Conservation (phyloP, 177 flowering plant genomes). For the Tripterygium wilfordii region DNA sequence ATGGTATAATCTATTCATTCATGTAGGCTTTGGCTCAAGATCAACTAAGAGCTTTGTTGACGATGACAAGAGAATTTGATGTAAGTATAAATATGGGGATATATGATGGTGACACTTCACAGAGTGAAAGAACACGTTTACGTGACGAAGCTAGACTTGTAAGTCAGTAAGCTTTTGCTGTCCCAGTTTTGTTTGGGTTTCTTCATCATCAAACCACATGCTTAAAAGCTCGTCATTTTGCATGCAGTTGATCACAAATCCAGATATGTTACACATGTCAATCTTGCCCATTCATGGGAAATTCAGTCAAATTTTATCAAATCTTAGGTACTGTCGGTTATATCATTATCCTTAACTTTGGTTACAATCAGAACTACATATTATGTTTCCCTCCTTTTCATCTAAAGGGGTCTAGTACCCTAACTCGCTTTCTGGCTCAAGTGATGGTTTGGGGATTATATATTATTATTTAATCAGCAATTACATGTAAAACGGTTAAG, state of each 20-base stretch:
- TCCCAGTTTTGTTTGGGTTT: no score
- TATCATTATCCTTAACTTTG: no score
- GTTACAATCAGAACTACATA: no score
- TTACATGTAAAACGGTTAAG: no score
- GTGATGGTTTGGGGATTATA: no score
- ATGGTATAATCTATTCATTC: constrained; percentile 5
- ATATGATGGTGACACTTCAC: constrained; percentile 93
- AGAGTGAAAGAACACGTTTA: constrained; percentile 54
- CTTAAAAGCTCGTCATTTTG: constrained; percentile 6
- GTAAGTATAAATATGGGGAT: constrained; percentile 54
- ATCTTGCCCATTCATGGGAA: constrained; percentile 76
- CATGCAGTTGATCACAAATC: constrained; percentile 91
- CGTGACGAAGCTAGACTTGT: constrained; percentile 89
- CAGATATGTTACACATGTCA: constrained; percentile 93
- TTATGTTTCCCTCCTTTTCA: no score
- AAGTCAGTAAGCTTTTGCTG: constrained; percentile 20
- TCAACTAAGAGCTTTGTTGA: constrained; percentile 62
- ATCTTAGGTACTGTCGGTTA: constrained; percentile 55
- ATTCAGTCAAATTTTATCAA: constrained; percentile 68
- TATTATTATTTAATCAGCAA: no score
- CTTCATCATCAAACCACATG: constrained; percentile 3
- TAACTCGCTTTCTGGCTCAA: no score
- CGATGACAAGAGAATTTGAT: constrained; percentile 45
- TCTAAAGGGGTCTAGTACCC: no score
- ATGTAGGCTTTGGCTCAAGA: constrained; percentile 94